Percentiles rank a stretch among this genome's conserved stretches.
phyloP scores from a whole-genome alignment of 768 basidiomycete species.

The Collybia mongolica region DNA sequence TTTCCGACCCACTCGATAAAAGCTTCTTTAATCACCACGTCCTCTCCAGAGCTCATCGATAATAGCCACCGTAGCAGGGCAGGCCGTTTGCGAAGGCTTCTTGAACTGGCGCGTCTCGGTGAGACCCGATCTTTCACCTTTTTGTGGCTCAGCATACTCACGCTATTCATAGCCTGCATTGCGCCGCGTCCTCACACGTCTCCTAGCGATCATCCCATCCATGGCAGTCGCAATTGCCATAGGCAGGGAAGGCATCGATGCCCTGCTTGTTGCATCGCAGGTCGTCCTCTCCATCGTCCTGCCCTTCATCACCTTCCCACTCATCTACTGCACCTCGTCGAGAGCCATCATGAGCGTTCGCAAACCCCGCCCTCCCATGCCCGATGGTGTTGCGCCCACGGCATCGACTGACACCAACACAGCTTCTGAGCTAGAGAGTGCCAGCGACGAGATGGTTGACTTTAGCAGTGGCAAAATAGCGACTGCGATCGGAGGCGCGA shows the following conservation, averaged over 20 bases:
- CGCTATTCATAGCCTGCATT: constrained; percentile 53
- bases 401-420: constrained; percentile 19
- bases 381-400: constrained; percentile 36
- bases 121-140: constrained; percentile 16
- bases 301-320: constrained; percentile 82
- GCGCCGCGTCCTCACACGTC: constrained; percentile 80
- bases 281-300: constrained; percentile 82
- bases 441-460: constrained; percentile 46
- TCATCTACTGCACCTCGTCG: constrained; percentile 74
- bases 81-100: constrained; percentile 89
- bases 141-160: constrained; percentile 3
- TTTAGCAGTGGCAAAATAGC: constrained; percentile 60
- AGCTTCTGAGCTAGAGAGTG: constrained; percentile 19
- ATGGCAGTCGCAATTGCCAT: constrained; percentile 73
- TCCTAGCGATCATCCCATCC: constrained; percentile 81
- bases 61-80: constrained; percentile 87
- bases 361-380: constrained; percentile 26
- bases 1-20: too few species aligned
- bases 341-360: constrained; percentile 70
- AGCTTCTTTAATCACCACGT: background rate
- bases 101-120: constrained; percentile 84
- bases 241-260: constrained; percentile 68
- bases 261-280: constrained; percentile 83
- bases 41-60: constrained; percentile 69
- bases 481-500: constrained; percentile 47